Evolutionary conservation across 495 filamentous ascomycete genomes (phyloP).

Genomic region (Aspergillus wentii): DNA sequence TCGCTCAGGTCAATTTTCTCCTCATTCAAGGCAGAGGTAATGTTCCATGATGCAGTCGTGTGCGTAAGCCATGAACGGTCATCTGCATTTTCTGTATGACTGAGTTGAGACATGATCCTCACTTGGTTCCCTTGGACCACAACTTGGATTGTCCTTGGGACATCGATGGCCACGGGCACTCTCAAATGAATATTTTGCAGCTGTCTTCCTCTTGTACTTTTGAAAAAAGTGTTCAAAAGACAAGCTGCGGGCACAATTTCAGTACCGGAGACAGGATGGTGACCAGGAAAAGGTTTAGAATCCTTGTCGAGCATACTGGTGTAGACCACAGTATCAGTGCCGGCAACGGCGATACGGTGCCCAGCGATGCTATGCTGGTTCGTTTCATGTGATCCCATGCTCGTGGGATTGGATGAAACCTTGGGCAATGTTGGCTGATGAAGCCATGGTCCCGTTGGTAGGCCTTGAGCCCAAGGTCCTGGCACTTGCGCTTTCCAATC

Average conservation of each 20-base stretch:
- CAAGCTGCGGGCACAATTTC: constrained; percentile 39
- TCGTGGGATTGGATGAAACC: too few species aligned
- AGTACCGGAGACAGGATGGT: constrained; percentile 26
- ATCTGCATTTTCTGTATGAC: constrained; percentile 6
- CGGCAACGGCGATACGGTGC: constrained; percentile 17
- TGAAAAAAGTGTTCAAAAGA: constrained; percentile 33
- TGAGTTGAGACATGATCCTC: constrained; percentile 24
- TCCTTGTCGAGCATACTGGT: constrained; percentile 21
- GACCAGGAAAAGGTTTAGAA: constrained; percentile 29
- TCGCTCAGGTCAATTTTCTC: neutral
- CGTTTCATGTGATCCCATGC: constrained; percentile 25
- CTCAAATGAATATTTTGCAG: constrained; percentile 17
- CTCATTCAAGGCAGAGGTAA: too few species aligned
- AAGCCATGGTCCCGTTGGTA: constrained; percentile 42
- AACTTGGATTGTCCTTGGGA: constrained; percentile 29
- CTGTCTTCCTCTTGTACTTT: constrained; percentile 11
- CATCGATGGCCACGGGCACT: constrained; percentile 27
- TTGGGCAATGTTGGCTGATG: constrained; percentile 51
- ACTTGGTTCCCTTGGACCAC: constrained; percentile 16
- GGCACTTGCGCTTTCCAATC: constrained; percentile 38
- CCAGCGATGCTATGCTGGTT: constrained; percentile 28
- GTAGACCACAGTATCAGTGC: constrained; percentile 17
- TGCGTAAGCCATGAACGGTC: constrained; percentile 36
- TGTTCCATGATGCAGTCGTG: constrained; percentile 22
- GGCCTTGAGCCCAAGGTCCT: constrained; percentile 36